A percentile compares a stretch with the other conserved stretches of the same genome.
These are phyloP conservation scores for Fusarium metavorans DNA, from an alignment of 2,329 filamentous ascomycete genomes.

Conservation along the genomic window DNA sequence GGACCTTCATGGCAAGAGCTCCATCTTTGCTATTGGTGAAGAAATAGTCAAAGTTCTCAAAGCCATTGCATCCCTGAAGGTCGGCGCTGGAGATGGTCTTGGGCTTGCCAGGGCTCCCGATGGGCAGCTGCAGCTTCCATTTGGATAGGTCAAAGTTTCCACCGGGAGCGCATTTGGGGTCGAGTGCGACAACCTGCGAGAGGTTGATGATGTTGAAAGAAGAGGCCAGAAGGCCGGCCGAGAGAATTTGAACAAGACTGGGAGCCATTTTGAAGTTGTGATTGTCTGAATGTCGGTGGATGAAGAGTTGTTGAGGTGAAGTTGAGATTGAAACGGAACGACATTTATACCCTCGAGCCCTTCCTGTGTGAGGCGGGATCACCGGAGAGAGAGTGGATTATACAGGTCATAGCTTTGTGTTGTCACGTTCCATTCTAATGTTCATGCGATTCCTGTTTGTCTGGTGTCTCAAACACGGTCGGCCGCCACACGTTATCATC, in stretches of 20 bases:
- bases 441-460: background rate
- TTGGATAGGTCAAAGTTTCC: conserved; percentile 50
- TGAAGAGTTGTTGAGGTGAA: background rate
- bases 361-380: background rate
- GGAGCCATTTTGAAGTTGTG: background rate
- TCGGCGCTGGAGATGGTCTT: conserved; percentile 42
- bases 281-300: background rate
- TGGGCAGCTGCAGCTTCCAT: conserved; percentile 55
- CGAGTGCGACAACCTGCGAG: background rate
- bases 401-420: background rate
- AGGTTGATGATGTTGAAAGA: background rate
- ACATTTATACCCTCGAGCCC: background rate
- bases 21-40: conserved; percentile 49
- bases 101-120: conserved; percentile 38
- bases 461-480: background rate
- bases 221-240: background rate
- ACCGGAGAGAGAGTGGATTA: background rate
- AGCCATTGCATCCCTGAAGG: conserved; percentile 53
- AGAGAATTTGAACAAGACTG: background rate
- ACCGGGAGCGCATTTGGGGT: conserved; percentile 1
- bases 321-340: background rate
- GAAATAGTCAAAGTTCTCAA: conserved; percentile 49
- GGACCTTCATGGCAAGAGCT: conserved; percentile 55
- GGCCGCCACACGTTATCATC: background rate
- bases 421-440: background rate